Evolutionary conservation across 257 asterid genomes (phyloP).

Genomic region (Lantana camara): DNA sequence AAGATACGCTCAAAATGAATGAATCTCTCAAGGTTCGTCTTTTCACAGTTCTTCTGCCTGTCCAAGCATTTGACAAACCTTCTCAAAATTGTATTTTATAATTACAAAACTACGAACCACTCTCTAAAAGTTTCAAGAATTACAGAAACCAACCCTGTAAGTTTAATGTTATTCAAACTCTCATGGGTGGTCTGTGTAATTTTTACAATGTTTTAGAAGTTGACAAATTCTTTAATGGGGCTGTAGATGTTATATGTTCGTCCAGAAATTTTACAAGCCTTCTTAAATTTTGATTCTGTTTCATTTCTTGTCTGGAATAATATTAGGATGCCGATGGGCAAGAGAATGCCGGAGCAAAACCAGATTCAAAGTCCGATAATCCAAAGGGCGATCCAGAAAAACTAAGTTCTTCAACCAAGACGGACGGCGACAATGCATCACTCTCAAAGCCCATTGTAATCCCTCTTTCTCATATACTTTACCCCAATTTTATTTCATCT

Average conservation of each 20-base stretch:
- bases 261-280: background rate
- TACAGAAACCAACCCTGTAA: too few species aligned
- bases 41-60: constrained; percentile 9
- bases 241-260: too few species aligned
- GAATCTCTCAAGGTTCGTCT: constrained; percentile 70
- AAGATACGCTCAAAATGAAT: constrained; percentile 68
- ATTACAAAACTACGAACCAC: too few species aligned
- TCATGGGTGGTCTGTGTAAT: too few species aligned
- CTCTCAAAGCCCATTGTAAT: constrained; percentile 61
- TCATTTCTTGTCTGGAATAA: constrained; percentile 22
- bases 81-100: too few species aligned
- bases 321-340: constrained; percentile 48
- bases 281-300: constrained; percentile 6
- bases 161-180: too few species aligned
- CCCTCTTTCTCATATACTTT: too few species aligned
- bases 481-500: too few species aligned
- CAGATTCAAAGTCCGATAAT: constrained; percentile 57
- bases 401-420: constrained; percentile 47
- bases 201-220: too few species aligned
- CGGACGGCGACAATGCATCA: constrained; percentile 56
- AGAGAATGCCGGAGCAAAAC: constrained; percentile 42
- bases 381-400: constrained; percentile 62
- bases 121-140: too few species aligned
- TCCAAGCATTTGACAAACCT: too few species aligned
- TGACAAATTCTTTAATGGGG: too few species aligned